Evolutionary conservation across 2,329 filamentous ascomycete genomes (phyloP).

Genomic region (Phialemonium atrogriseum): DNA sequence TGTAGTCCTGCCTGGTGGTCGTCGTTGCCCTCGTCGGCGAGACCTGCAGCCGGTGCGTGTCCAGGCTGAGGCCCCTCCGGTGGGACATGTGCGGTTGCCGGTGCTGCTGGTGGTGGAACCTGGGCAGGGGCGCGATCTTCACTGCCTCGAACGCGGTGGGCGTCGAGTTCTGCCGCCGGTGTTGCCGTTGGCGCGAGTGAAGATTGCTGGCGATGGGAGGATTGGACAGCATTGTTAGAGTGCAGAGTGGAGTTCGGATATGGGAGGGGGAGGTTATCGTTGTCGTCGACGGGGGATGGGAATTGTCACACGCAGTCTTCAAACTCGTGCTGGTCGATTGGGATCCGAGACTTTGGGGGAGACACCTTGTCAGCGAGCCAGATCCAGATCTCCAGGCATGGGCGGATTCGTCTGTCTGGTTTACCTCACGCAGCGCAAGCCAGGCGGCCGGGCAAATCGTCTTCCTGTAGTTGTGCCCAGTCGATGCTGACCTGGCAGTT

Average conservation of each 20-base stretch:
- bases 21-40: slow-evolving; percentile 14
- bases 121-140: slow-evolving; percentile 59
- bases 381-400: background rate
- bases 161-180: slow-evolving; percentile 83
- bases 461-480: slow-evolving; percentile 37
- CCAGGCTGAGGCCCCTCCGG: slow-evolving; percentile 77
- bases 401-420: slow-evolving; percentile 12
- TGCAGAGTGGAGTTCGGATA: slow-evolving; percentile 20
- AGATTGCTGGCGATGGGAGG: slow-evolving; percentile 55
- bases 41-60: slow-evolving; percentile 57
- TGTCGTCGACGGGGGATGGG: slow-evolving; percentile 21
- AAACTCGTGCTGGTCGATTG: slow-evolving; percentile 34
- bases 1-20: slow-evolving; percentile 35
- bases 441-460: slow-evolving; percentile 61
- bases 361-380: background rate
- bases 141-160: slow-evolving; percentile 68
- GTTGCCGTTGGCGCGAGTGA: slow-evolving; percentile 65
- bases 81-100: slow-evolving; percentile 44
- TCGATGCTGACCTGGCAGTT: slow-evolving; percentile 32
- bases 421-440: slow-evolving; percentile 80
- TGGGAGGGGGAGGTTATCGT: slow-evolving; percentile 12
- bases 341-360: slow-evolving; percentile 20
- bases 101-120: slow-evolving; percentile 39
- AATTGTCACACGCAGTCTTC: slow-evolving; percentile 33
- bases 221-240: slow-evolving; percentile 26